Evolutionary conservation across 2,329 filamentous ascomycete genomes (phyloP).

Genomic region (Annulohypoxylon truncatum): DNA sequence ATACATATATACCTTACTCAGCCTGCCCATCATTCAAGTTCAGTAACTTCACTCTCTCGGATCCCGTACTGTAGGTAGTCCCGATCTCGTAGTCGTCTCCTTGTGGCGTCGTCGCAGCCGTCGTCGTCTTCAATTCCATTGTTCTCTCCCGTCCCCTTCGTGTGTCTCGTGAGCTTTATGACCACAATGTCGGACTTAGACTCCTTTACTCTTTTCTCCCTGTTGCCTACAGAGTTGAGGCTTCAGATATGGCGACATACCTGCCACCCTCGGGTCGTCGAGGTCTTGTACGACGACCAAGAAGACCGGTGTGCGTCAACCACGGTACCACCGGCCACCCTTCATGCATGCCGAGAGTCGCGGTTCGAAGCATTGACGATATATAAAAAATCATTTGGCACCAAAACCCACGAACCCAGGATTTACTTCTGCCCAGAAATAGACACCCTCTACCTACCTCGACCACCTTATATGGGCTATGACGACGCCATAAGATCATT

Average conservation of each 20-base stretch:
- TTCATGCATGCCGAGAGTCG: conserved; percentile 58
- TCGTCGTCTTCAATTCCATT: conserved; percentile 1
- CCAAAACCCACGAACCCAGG: conserved; percentile 46
- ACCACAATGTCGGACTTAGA: conserved; percentile 38
- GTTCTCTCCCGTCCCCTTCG: neutral
- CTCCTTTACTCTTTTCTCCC: conserved; percentile 51
- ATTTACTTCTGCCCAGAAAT: conserved; percentile 50
- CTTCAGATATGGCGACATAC: conserved; percentile 56
- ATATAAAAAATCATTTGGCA: conserved; percentile 54
- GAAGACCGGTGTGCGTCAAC: conserved; percentile 53
- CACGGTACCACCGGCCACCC: conserved; percentile 54
- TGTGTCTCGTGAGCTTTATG: conserved; percentile 36
- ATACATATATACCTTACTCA: conserved; percentile 37
- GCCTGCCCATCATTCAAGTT: neutral
- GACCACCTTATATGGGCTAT: conserved; percentile 55
- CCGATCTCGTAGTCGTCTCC: conserved; percentile 8
- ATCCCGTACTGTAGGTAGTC: conserved; percentile 19
- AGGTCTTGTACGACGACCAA: conserved; percentile 54
- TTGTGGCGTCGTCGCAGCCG: neutral
- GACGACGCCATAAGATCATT: conserved; percentile 57
- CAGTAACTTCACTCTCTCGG: conserved; percentile 5
- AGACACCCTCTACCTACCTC: conserved; percentile 55
- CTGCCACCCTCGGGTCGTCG: conserved; percentile 54
- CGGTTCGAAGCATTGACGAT: conserved; percentile 55
- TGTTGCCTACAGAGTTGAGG: conserved; percentile 55